Conservation (phyloP, 2,329 filamentous ascomycete genomes). For the Akanthomyces dipterigenus region DNA sequence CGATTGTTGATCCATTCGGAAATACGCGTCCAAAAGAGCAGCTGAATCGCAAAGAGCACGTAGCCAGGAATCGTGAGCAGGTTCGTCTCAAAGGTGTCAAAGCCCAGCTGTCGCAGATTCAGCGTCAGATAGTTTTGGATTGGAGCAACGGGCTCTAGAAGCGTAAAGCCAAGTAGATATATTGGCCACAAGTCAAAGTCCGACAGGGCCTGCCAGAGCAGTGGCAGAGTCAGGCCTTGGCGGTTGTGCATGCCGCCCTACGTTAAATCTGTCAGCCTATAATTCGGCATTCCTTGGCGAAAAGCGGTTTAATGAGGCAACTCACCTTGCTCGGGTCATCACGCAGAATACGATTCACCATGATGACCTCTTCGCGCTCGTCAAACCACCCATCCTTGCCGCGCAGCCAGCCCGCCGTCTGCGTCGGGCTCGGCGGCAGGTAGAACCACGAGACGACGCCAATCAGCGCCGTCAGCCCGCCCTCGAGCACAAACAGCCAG, state of each 20-base stretch:
- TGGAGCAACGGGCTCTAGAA: slow-evolving; percentile 38
- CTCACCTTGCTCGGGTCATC: slow-evolving; percentile 49
- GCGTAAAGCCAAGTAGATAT: slow-evolving; percentile 46
- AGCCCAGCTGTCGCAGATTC: slow-evolving; percentile 49
- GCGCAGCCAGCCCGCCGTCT: slow-evolving; percentile 45
- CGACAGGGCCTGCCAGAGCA: slow-evolving; percentile 44
- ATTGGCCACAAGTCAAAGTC: slow-evolving; percentile 45
- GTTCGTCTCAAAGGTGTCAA: slow-evolving; percentile 56
- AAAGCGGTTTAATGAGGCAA: not conserved
- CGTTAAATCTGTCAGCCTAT: not conserved
- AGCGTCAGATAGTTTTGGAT: slow-evolving; percentile 52
- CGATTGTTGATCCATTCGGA: slow-evolving; percentile 30
- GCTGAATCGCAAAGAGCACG: slow-evolving; percentile 35
- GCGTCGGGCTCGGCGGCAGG: slow-evolving; percentile 45
- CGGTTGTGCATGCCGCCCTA: slow-evolving; percentile 53
- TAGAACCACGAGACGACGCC: slow-evolving; percentile 47
- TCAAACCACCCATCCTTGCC: slow-evolving; percentile 53
- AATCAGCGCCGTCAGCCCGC: slow-evolving; percentile 36
- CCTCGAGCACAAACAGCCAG: slow-evolving; percentile 53
- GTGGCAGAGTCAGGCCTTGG: slow-evolving; percentile 42
- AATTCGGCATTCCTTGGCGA: too few species aligned
- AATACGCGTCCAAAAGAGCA: slow-evolving; percentile 23
- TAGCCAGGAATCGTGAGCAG: slow-evolving; percentile 54
- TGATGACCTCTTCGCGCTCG: slow-evolving; percentile 51
- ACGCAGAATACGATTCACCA: slow-evolving; percentile 51